Evolutionary conservation across 345 rosid species (phyloP), one percentile per base, ranked within the genome.

Genomic region (Murraya paniculata): DNA sequence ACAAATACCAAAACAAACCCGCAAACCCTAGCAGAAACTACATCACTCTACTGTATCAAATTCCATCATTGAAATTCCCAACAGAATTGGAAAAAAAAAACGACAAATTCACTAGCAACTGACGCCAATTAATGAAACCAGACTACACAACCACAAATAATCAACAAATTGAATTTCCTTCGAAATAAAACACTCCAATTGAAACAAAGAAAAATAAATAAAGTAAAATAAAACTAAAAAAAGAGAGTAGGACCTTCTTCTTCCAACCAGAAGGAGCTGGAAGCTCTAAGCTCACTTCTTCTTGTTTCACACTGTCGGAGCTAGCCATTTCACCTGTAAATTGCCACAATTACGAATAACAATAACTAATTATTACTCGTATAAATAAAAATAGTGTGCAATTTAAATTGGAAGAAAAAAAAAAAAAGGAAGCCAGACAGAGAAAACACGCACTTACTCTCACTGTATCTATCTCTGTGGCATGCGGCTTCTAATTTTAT

Each of bases 241-340:
- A 24, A 33, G 59, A 2, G 70, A 16, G 28, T 1, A 45, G 6
- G 24, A 83, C 86, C 86, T 78, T 78, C 74, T 84, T 81, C 75
- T 68, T 81, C 86, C 86, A 84, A 67, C 86, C 86, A 72, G 78
- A 55, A 75, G 86, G 84, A 76, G 86, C 84, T 11, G 82, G 82
- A 66, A 84, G 86, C 60, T 84, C 82, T 1, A 38, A 19, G 79
- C 56, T 16, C 7, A 65, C 75, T 57, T 10, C 64, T 24, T 80
- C 81, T 38, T 64, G 77, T 59, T 59, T 67, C 6, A 31, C 72
- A 35, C 36, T 21, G 62, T 73, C 74, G 25, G 73, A 72, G 77
- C 78, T 76, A 24, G 78, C 78, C 85, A 83, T 78, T 68, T 39
- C 82, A 78, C 82, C 84, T 77, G 39, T 57, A 59, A 62, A 36